Percentiles rank a stretch among this genome's conserved stretches.
Evolutionary conservation across 2,329 filamentous ascomycete genomes (phyloP).

Genomic region (Rhinocladiella similis): DNA sequence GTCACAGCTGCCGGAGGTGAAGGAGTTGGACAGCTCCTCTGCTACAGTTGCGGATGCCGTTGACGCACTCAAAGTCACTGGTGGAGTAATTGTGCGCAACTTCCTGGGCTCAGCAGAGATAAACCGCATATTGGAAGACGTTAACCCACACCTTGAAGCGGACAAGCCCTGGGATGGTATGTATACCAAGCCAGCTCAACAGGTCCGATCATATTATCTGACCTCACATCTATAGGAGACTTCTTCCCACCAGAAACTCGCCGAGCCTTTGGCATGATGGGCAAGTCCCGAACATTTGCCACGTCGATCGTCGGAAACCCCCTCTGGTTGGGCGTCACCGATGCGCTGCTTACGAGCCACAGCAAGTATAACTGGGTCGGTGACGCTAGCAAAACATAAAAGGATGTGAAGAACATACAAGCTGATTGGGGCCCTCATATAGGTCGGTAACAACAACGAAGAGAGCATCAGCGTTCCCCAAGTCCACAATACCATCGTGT

Average conservation of each 20-base stretch:
- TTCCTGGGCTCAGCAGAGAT: neutral
- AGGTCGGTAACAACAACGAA: no score
- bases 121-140: slow-evolving; percentile 12
- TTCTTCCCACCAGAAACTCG: slow-evolving; percentile 29
- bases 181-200: no score
- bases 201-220: no score
- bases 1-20: no score
- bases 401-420: neutral
- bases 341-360: slow-evolving; percentile 6
- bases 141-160: slow-evolving; percentile 20
- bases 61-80: neutral
- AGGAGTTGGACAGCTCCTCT: no score
- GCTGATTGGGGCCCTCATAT: no score
- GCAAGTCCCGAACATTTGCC: slow-evolving; percentile 24
- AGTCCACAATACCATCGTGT: slow-evolving; percentile 33
- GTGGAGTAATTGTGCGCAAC: slow-evolving; percentile 1
- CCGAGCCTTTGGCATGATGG: slow-evolving; percentile 25
- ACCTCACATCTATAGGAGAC: slow-evolving; percentile 4
- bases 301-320: slow-evolving; percentile 18
- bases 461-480: slow-evolving; percentile 16
- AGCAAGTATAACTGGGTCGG: neutral
- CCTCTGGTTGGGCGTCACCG: slow-evolving; percentile 18
- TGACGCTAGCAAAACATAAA: neutral
- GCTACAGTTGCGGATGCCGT: neutral
- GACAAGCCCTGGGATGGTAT: slow-evolving; percentile 20